A percentile compares a stretch with the other conserved stretches of the same genome.
Evolutionary conservation across 176 grass and related monocot genomes (phyloP).

Genomic region (Olyra latifolia): DNA sequence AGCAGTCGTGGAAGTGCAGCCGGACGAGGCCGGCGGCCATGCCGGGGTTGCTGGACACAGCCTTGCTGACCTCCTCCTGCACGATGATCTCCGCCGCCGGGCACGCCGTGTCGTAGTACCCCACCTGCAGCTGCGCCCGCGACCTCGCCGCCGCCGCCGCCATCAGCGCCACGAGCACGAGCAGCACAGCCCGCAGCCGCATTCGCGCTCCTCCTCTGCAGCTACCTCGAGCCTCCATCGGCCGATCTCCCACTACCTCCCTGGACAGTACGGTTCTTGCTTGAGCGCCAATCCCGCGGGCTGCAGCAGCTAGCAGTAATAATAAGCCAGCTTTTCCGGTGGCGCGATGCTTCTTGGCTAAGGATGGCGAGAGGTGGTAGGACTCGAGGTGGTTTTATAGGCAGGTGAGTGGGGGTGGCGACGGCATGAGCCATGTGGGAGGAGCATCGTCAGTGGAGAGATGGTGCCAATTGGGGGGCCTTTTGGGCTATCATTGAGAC

Average conservation of each 20-base stretch:
- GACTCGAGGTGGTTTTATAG: conserved; percentile 38
- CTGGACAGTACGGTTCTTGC: background rate
- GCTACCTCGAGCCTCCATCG: background rate
- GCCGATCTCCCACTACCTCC: background rate
- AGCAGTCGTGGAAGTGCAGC: conserved; percentile 91
- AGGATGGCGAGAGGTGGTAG: conserved; percentile 6
- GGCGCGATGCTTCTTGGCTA: conserved; percentile 1
- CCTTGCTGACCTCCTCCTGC: conserved; percentile 53
- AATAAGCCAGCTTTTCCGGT: background rate
- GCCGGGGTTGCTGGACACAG: conserved; percentile 23
- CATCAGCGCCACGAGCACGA: background rate
- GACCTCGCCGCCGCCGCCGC: background rate
- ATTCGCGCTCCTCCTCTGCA: background rate
- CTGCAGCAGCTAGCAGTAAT: background rate
- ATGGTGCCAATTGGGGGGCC: background rate
- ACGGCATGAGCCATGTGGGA: conserved; percentile 20
- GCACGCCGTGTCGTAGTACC: conserved; percentile 60
- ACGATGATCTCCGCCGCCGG: conserved; percentile 66
- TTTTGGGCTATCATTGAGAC: conserved; percentile 18
- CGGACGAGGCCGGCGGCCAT: conserved; percentile 58
- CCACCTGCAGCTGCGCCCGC: conserved; percentile 54
- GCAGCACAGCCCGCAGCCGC: background rate
- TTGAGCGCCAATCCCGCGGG: background rate
- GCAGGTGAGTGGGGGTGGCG: background rate
- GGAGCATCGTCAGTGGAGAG: background rate